Evolutionary conservation across 73 alveolate species (phyloP).

Genomic region (Symbiodinium pilosum): DNA sequence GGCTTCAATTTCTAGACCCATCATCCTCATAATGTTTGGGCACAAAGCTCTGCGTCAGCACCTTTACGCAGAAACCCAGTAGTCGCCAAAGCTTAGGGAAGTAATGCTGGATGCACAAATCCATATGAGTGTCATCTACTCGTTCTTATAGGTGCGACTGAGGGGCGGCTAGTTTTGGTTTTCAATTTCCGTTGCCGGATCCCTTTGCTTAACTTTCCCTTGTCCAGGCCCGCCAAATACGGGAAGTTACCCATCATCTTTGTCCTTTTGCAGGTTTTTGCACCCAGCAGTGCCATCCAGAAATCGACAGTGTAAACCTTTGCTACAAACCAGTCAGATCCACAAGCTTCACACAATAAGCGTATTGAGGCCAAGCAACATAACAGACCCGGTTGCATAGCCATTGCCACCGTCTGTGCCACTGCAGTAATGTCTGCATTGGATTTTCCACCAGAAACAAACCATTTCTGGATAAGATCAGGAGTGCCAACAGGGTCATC

Average conservation of each 20-base stretch:
- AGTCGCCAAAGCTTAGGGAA: no score
- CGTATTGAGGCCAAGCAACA: background rate
- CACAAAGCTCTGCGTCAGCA: no score
- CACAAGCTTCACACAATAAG: no score
- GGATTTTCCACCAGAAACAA: conserved; percentile 24
- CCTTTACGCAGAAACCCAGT: no score
- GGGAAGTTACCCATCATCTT: background rate
- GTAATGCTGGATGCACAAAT: no score
- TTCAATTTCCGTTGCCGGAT: no score
- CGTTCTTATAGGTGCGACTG: no score
- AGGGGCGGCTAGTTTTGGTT: no score
- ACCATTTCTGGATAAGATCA: background rate
- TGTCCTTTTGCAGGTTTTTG: background rate
- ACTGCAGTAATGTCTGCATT: background rate
- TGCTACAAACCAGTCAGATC: no score
- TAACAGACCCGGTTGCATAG: background rate
- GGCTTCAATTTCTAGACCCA: no score
- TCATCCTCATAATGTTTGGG: no score
- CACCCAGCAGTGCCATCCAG: conserved; percentile 17
- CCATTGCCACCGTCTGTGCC: conserved; percentile 28
- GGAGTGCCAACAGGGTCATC: conserved; percentile 14
- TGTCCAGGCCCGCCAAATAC: background rate
- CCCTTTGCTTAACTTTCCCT: background rate
- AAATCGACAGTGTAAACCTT: background rate
- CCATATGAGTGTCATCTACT: no score